Evolutionary conservation across 2,329 filamentous ascomycete genomes (phyloP), one percentile per base, ranked within the genome.

Genomic region (Talaromyces sp.): DNA sequence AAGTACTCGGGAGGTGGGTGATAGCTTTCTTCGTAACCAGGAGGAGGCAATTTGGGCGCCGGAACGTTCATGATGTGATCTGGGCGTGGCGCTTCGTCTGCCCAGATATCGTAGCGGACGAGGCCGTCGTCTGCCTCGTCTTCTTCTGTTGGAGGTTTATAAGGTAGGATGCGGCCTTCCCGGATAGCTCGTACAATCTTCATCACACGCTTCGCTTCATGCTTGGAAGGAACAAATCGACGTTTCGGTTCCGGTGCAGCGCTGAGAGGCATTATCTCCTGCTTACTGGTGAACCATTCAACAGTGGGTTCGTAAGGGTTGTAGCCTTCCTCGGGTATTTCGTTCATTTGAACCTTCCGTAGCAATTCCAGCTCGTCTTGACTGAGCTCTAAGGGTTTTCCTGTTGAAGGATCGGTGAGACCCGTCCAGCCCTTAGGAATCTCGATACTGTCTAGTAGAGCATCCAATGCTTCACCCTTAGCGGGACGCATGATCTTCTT

Each of bases 391-490:
- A 99, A 76, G 21, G 93, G 92, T 74, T 96, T 95, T 63, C 94
- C 95, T 5, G 95, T 99, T 48, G 89, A 84, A 5, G 93, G 91
- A 74, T 99, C 94, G 8, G 91, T 97, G 63, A 97, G 79, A 58
- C 93, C 94, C 56, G 94, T 99, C 91, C 92, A 99, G 63, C 93
- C 94, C 80, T 96, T 91, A 13, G 94, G 94, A 36, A 99, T 81
- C 69, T 99, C 94, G 67, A 99, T 99, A 75, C 89, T 97, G 68
- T 99, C 93, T 9, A 99, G 81, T 43, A 99, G 81, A 11, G 91
- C 91, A 78, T 99, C 94, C 33, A 99, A 78, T 36, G 94, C 94
- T 71, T 96, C 89, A 54, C 93, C 93, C 65, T 91, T 93, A 3
- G 95, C 94, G 6, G 94, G 94, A 54, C 94, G 88, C 86, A 96